Evolutionary conservation across 139 green algal species (phyloP), one percentile per base, ranked within the genome.

Genomic region (Microglena sp.): DNA sequence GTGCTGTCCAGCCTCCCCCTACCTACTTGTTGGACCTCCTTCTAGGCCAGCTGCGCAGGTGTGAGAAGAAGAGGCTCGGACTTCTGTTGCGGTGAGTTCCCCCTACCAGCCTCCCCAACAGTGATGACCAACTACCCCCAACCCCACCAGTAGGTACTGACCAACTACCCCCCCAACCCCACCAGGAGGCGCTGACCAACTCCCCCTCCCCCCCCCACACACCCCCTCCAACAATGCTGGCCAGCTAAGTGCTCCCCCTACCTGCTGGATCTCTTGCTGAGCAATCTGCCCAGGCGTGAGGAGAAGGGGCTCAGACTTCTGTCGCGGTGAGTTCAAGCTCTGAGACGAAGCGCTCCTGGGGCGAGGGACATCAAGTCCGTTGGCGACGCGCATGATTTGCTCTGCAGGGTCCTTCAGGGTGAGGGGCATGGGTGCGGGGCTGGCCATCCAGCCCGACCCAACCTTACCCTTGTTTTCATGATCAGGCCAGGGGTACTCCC

Each of bases 401-500:
- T 24, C 8, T 5, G 56, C 18, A n/a, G 29, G 56, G 18, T 64
- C 56, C 7, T 64, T 7, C 31, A 11, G 43, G 31, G 11, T 50
- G 40, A 50, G 40, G 29, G 24, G n/a, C 35, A 21, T 21, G 5
- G 59, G 33, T 35, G 33, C 22, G 45, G 72, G 72, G 2, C 67
- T 33, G 5, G 72, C 50, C 55, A 61, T 35, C 73, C 73, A 80
- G 32, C 73, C 73, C 0, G 68, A 76, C 31, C 73, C 73, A 5
- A 28, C 29, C 28, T 45, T 40, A 2, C 36, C 15, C 28, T 55
- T 43, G 5, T 45, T 55, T 33, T 80, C 73, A 26, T 69, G 50
- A 0, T 73, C 73, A 6, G 73, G 73, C 73, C 73, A 80, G 3
- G 73, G 73, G 35, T 75, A 73, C 2, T 8, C 24, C 31, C n/a